A percentile compares a stretch with the other conserved stretches of the same genome.
These are phyloP conservation scores for Solanum infundibuliforme DNA, from an alignment of 257 asterid genomes.

Conservation along the genomic window DNA sequence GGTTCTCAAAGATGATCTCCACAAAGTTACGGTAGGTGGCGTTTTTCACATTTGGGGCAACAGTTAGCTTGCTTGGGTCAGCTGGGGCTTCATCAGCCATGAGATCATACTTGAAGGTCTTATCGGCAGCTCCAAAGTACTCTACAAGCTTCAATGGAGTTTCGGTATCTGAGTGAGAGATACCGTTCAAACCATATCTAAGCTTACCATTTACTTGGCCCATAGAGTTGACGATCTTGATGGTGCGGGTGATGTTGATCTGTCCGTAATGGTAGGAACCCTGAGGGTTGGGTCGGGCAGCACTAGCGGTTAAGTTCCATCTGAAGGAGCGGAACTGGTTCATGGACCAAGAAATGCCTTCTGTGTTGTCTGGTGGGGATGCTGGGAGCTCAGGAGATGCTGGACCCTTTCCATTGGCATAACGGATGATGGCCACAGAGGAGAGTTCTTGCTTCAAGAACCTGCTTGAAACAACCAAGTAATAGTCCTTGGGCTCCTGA, in stretches of 20 bases:
- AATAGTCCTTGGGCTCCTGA: slow-evolving; percentile 35
- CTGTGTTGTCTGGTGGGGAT: slow-evolving; percentile 31
- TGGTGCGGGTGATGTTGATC: slow-evolving; percentile 53
- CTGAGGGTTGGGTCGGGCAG: slow-evolving; percentile 56
- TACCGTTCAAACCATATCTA: slow-evolving; percentile 32
- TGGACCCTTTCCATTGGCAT: slow-evolving; percentile 18
- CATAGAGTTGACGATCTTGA: slow-evolving; percentile 27
- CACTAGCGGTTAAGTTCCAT: slow-evolving; percentile 51
- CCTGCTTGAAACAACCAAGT: slow-evolving; percentile 37
- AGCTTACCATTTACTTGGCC: slow-evolving; percentile 28
- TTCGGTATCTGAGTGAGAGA: slow-evolving; percentile 32
- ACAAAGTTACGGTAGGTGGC: slow-evolving; percentile 31
- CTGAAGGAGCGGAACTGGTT: slow-evolving; percentile 42
- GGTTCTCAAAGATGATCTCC: slow-evolving; percentile 13
- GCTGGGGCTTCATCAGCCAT: slow-evolving; percentile 30
- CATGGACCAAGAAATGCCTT: slow-evolving; percentile 17
- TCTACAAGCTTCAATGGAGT: slow-evolving; percentile 49
- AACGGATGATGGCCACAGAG: slow-evolving; percentile 26
- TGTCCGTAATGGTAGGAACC: slow-evolving; percentile 49
- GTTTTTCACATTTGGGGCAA: slow-evolving; percentile 30
- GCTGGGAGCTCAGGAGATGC: slow-evolving; percentile 34
- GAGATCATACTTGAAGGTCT: slow-evolving; percentile 26
- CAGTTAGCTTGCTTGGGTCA: neutral
- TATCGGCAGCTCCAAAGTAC: slow-evolving; percentile 28
- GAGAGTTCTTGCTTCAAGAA: slow-evolving; percentile 22